Conservation (phyloP, 768 basidiomycete species). For the Nidularia pulvinata region DNA sequence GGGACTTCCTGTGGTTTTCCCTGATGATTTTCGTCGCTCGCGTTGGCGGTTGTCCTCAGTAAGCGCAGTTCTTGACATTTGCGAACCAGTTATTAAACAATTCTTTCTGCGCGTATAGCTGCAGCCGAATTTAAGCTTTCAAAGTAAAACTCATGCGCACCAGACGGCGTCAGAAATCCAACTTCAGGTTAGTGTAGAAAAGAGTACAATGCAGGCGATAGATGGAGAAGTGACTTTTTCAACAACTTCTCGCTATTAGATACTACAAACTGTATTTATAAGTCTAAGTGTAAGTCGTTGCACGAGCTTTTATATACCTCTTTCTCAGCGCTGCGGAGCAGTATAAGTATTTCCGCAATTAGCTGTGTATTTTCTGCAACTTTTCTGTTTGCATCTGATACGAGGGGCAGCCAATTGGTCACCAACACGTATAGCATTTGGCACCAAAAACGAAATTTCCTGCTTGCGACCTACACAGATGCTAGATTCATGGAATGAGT, state of each 20-base stretch:
- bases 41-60: not conserved
- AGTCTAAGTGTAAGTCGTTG: not conserved
- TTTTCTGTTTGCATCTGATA: no score
- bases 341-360: no score
- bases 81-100: not conserved
- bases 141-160: not conserved
- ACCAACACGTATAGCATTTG: no score
- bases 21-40: not conserved
- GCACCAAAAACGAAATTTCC: no score
- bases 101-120: not conserved
- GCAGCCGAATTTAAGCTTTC: not conserved
- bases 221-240: not conserved
- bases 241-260: not conserved
- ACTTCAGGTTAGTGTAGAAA: not conserved
- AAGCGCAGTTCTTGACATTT: not conserved
- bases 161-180: not conserved
- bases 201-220: not conserved
- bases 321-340: no score
- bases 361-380: no score
- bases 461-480: no score
- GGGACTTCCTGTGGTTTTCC: not conserved
- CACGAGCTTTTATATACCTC: no score
- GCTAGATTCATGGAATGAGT: no score
- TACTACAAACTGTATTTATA: not conserved
- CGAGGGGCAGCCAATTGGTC: no score